Percentiles rank a stretch among this genome's conserved stretches.
Conservation (phyloP, 257 asterid species). For the Solanum raphanifolium region DNA sequence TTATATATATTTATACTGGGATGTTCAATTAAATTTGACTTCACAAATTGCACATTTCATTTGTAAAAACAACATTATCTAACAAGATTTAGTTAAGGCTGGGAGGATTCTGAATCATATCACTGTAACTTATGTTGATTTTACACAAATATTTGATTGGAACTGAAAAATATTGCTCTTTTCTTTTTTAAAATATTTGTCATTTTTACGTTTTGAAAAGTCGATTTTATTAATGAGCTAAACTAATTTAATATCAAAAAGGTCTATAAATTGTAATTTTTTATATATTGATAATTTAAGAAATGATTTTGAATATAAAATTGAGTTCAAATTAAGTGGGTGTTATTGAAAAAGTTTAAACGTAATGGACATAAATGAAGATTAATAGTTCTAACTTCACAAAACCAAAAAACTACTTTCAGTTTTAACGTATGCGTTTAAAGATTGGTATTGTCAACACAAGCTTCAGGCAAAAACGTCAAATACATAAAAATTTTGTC, state of each 20-base stretch:
- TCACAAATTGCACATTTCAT: fast-evolving
- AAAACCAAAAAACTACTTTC: not conserved
- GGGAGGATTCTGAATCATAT: no score
- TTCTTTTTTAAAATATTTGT: not conserved
- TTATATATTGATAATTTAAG: not conserved
- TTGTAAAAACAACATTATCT: no score
- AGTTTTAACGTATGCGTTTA: no score
- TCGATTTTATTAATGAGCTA: not conserved
- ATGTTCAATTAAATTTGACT: no score
- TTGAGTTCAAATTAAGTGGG: not conserved
- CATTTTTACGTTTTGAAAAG: not conserved
- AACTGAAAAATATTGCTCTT: not conserved
- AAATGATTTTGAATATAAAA: not conserved
- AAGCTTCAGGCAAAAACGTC: not conserved
- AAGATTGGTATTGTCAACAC: not conserved
- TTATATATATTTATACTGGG: no score
- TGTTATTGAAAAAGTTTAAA: no score
- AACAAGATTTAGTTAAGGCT: not conserved
- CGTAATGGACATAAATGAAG: no score
- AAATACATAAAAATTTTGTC: not conserved
- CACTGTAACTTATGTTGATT: not conserved
- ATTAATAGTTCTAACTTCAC: no score
- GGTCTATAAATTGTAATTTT: not conserved
- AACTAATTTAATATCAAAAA: not conserved
- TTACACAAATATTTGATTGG: not conserved